These are phyloP conservation scores for Geotrichum candidum DNA, from an alignment of 1,139 yeast species.

Conservation along the genomic window DNA sequence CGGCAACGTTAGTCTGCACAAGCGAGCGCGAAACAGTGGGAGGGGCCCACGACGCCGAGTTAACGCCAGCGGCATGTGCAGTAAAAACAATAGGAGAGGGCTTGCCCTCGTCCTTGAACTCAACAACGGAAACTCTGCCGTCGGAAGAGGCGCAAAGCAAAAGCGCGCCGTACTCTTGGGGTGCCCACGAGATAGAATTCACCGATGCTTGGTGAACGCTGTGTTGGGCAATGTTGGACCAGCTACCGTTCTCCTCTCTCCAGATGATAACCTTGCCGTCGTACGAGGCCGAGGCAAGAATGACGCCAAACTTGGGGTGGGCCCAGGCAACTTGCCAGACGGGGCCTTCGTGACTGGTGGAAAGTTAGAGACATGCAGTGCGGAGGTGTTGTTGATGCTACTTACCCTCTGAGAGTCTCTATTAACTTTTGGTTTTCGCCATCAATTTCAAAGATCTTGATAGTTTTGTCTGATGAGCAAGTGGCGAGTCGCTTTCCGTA, in stretches of 20 bases:
- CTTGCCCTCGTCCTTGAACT: conserved; percentile 85
- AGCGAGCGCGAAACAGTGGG: conserved; percentile 38
- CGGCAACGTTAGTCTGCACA: conserved; percentile 26
- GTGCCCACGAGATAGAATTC: conserved; percentile 94
- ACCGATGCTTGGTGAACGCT: conserved; percentile 89
- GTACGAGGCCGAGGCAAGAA: conserved; percentile 89
- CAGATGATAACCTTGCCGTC: conserved; percentile 93
- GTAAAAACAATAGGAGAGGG: conserved; percentile 57
- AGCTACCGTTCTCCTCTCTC: conserved; percentile 87
- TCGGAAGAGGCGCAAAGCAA: conserved; percentile 89
- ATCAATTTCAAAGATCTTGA: conserved; percentile 86
- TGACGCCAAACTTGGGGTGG: conserved; percentile 94
- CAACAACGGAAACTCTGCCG: conserved; percentile 85
- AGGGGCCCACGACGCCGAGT: conserved; percentile 96
- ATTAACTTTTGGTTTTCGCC: conserved; percentile 65
- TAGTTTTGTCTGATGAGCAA: conserved; percentile 89
- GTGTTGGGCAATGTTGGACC: conserved; percentile 87
- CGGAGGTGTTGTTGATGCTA: conserved; percentile 18
- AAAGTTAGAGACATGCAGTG: neutral
- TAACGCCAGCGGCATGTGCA: conserved; percentile 92
- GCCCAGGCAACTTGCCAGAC: conserved; percentile 99
- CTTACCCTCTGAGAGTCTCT: conserved; percentile 64
- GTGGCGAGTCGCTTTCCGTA: conserved; percentile 94
- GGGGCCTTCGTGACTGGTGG: conserved; percentile 76
- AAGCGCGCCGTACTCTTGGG: conserved; percentile 92